Base-by-base conservation (phyloP, 345 rosid genomes). In the Syzygium aqueum region DNA sequence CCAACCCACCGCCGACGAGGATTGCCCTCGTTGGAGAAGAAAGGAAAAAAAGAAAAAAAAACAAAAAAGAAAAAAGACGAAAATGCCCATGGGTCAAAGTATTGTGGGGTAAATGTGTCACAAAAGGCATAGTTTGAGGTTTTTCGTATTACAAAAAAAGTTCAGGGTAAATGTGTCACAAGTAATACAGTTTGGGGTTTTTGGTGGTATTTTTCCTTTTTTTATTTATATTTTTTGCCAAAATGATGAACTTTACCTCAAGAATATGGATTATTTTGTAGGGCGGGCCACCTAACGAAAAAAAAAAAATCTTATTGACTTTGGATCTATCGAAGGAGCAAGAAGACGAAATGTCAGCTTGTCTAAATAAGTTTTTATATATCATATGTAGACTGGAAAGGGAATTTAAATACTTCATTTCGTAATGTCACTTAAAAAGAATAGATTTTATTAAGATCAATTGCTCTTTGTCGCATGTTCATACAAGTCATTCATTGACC, bases 361-460 rank as follows among this genome's bases (percentile, higher is more conserved):
- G n/a, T 61, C 67, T 15, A 5, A 3, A 61, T 61, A 61, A 61
- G 28, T 27, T 61, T 5, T 12, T 27, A 61, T n/a, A 61, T 61
- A 61, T 61, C 67, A 61, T 61, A 61, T n/a, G n/a, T n/a, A 61
- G 14, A 61, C 30, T 61, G 4, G 67, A 16, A 61, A 61, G 67
- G 27, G 67, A 61, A 61, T 27, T 53, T n/a, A 61, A 61, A 27
- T 61, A 61, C 33, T 61, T 27, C 14, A 61, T 30, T n/a, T 61
- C 16, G 4, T 27, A 61, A 27, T 12, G 33, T 27, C 28, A 61
- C 67, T 61, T 30, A 6, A 12, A 61, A 3, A 12, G 30, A 57
- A 61, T 11, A 2, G 0, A 0, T 0, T n/a, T 61, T 61, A 61
- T 61, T n/a, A n/a, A n/a, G 67, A 61, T n/a, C 33, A 5, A 61